Evolutionary conservation across 2,329 filamentous ascomycete genomes (phyloP).

Genomic region (Tolypocladium album): DNA sequence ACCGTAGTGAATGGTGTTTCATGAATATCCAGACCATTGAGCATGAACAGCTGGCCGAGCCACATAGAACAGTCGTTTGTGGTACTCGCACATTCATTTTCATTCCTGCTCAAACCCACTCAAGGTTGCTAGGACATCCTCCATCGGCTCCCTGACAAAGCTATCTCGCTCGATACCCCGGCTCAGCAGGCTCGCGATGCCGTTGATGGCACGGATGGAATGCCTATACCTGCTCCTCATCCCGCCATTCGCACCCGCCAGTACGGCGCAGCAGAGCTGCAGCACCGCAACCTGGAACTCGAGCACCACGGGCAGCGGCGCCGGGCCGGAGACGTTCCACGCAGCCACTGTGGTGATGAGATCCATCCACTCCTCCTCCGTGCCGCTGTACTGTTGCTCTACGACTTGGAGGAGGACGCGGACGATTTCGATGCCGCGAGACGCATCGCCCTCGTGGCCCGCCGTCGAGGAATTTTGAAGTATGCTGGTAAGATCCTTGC

Average conservation of each 20-base stretch:
- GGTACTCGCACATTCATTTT: neutral
- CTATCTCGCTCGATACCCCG: conserved; percentile 16
- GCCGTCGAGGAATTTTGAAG: conserved; percentile 21
- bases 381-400: conserved; percentile 32
- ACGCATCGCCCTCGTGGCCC: conserved; percentile 18
- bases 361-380: conserved; percentile 46
- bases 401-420: conserved; percentile 41
- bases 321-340: conserved; percentile 28
- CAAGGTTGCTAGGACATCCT: conserved; percentile 30
- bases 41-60: neutral
- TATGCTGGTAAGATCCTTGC: conserved; percentile 36
- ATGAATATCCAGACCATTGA: neutral
- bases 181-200: conserved; percentile 33
- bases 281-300: conserved; percentile 44
- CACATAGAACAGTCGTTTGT: neutral
- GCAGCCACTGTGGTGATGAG: conserved; percentile 40
- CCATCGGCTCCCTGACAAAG: conserved; percentile 29
- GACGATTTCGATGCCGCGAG: conserved; percentile 44
- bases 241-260: conserved; percentile 33
- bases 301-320: conserved; percentile 14
- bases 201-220: conserved; percentile 38
- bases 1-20: neutral
- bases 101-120: neutral
- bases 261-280: conserved; percentile 43
- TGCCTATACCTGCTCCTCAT: conserved; percentile 39